A percentile compares a stretch with the other conserved stretches of the same genome.
These are phyloP conservation scores for Salix purpurea DNA, from an alignment of 345 rosid genomes.

Conservation along the genomic window DNA sequence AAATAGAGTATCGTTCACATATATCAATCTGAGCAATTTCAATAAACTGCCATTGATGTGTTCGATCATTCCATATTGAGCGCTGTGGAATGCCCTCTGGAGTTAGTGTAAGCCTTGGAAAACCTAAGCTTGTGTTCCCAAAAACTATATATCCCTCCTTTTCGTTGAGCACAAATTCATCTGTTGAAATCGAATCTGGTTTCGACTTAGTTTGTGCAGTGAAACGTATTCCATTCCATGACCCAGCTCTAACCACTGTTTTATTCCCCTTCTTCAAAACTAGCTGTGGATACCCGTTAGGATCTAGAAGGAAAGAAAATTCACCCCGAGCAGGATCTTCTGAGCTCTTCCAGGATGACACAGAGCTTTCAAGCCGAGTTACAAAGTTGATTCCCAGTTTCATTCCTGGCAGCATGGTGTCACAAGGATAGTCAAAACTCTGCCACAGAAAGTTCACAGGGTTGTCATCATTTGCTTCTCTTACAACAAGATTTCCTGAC, in stretches of 20 bases:
- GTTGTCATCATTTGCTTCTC: no score
- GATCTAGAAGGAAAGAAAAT: not conserved
- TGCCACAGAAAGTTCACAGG: no score
- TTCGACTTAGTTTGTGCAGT: no score
- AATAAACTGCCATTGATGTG: not conserved
- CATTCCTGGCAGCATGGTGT: not conserved
- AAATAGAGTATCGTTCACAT: not conserved
- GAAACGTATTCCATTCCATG: not conserved
- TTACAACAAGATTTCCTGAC: no score
- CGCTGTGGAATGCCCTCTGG: not conserved
- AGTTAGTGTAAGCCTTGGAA: not conserved
- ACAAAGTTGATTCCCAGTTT: not conserved
- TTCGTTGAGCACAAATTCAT: not conserved
- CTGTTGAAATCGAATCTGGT: not conserved
- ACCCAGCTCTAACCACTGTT: not conserved
- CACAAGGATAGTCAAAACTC: no score
- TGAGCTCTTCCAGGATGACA: not conserved
- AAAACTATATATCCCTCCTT: not conserved
- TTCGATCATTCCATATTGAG: not conserved
- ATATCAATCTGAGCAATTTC: not conserved
- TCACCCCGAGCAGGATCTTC: not conserved
- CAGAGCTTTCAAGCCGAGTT: not conserved
- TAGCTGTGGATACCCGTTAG: not conserved
- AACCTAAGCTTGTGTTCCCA: not conserved
- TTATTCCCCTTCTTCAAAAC: not conserved